phyloP scores from a whole-genome alignment of 768 basidiomycete genomes.

The Tylopilus sp. region DNA sequence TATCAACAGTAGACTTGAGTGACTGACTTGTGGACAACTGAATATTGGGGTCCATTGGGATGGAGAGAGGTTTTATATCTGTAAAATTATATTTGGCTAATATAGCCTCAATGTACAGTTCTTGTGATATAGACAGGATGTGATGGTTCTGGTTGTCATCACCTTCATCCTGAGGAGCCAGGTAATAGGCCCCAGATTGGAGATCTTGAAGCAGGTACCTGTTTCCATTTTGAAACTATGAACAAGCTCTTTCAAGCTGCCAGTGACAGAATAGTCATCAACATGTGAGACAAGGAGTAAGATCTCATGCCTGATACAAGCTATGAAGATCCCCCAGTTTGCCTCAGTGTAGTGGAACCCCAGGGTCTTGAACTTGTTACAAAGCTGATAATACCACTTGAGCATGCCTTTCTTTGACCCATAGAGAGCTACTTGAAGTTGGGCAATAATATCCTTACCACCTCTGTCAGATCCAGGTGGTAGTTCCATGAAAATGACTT shows the following conservation, averaged over 20 bases:
- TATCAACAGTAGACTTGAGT: background rate
- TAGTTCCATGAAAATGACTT: slow-evolving; percentile 42
- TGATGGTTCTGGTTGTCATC: background rate
- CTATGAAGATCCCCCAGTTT: slow-evolving; percentile 4
- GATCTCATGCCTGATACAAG: background rate
- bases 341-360: too few relatives aligned
- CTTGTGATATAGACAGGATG: background rate
- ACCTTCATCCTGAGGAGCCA: slow-evolving; percentile 6
- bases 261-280: background rate
- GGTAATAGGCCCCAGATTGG: slow-evolving; percentile 5
- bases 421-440: slow-evolving; percentile 1
- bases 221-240: slow-evolving; percentile 7
- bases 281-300: background rate
- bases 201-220: background rate
- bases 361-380: too few relatives aligned
- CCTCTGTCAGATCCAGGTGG: slow-evolving; percentile 27
- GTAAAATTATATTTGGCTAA: background rate
- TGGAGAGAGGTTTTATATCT: background rate
- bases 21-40: background rate
- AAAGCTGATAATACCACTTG: too few relatives aligned
- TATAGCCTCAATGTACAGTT: background rate
- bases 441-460: slow-evolving; percentile 11
- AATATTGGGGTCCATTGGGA: background rate
- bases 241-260: background rate
- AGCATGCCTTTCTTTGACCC: slow-evolving; percentile 4